Conservation (phyloP, 371 early-diverging fungal species). For the Choanephora cucurbitarum region DNA sequence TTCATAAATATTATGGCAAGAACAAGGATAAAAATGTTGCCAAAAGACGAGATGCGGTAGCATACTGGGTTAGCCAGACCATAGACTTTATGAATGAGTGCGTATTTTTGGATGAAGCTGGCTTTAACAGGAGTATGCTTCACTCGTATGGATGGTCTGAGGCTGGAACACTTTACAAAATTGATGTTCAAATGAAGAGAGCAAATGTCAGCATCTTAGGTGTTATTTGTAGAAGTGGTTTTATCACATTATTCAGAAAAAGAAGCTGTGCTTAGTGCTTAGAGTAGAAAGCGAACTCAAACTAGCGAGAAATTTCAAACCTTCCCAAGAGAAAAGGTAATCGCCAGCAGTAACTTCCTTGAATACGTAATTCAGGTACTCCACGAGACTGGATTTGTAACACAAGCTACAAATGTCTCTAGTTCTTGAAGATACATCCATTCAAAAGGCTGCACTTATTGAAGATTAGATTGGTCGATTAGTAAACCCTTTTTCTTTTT, state of each 20-base stretch:
- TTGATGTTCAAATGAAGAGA: constrained; percentile 16
- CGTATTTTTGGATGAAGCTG: constrained; percentile 23
- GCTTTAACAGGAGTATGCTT: constrained; percentile 18
- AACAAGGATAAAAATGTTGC: constrained; percentile 18
- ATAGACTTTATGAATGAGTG: constrained; percentile 21
- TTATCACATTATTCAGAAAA: constrained; percentile 20
- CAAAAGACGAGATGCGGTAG: constrained; percentile 24
- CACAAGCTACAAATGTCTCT: constrained; percentile 4
- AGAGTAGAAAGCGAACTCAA: too few species aligned
- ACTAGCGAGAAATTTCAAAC: too few species aligned
- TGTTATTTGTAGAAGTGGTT: constrained; percentile 12
- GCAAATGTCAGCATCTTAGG: constrained; percentile 16
- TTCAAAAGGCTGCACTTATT: constrained; percentile 13
- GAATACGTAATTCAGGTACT: too few species aligned
- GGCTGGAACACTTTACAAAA: constrained; percentile 21
- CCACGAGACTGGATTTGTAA: constrained; percentile 6
- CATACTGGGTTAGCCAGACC: constrained; percentile 23
- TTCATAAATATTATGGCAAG: constrained; percentile 20
- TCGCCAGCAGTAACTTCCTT: too few species aligned
- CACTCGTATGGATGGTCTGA: constrained; percentile 20
- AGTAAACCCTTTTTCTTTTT: constrained; percentile 14
- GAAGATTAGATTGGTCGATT: constrained; percentile 6
- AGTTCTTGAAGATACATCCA: constrained; percentile 11
- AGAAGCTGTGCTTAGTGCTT: too few species aligned
- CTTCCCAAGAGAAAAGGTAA: too few species aligned